Evolutionary conservation across 805 yeast species (phyloP), one percentile per base, ranked within the genome.

Genomic region (Yueomyces sp.): DNA sequence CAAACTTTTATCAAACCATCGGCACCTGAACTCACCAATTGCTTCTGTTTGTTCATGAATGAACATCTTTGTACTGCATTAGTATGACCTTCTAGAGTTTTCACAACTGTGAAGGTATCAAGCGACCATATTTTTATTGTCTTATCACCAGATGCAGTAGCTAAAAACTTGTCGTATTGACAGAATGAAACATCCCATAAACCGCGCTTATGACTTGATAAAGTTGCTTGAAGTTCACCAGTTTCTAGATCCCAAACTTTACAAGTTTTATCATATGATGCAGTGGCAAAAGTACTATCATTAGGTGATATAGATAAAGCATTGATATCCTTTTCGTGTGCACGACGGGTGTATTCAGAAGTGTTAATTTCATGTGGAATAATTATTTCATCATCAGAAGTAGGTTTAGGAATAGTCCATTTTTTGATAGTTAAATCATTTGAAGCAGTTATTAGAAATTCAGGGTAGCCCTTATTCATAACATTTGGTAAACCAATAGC

Each of bases 301-400:
- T 87, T 85, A 19, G 96, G 95, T n/a, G 96, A 73, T 3, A 92
- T 69, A 50, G 87, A 96, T 43, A 92, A 66, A 2, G 90, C 74
- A 55, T 92, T 94, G 47, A 92, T 92, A 62, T 92, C 96, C 60
- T 90, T 92, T 44, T 92, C 97, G 60, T 92, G 99, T 1, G 96
- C 97, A 56, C 88, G 77, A 68, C 96, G 77, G 0, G 98, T 92
- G 62, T 81, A 92, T 44, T 79, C 86, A 2, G 96, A 83, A 2
- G 70, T 66, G 52, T 72, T 77, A 5, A 84, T 70, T 3, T 56
- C 44, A 12, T 57, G 51, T 3, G 64, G 53, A 11, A 42, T 38
- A n/a, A 42, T 42, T 34, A 42, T 48, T 12, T 42, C 45, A 5
- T 2, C 19, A 34, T 44, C 54, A n/a, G 9, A 53, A 2, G 49